phyloP scores from a whole-genome alignment of 495 filamentous ascomycete species.

The Entonaema liquescens region DNA sequence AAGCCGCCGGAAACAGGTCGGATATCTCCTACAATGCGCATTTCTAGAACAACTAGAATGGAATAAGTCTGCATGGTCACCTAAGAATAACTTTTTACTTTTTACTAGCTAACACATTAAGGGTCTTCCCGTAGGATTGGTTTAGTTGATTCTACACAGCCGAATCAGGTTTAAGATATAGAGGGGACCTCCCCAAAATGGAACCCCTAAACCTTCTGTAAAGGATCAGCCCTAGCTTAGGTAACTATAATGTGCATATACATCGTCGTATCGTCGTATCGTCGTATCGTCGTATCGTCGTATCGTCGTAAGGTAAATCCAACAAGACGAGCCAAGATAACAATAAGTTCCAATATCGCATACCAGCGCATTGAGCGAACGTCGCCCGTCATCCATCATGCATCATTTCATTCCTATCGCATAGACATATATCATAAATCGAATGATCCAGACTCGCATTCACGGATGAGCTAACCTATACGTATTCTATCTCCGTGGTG shows the following conservation, averaged over 20 bases:
- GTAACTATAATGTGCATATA: neutral
- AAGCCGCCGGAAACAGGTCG: neutral
- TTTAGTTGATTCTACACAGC: neutral
- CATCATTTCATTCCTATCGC: neutral
- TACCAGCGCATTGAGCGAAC: neutral
- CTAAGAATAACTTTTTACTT: neutral
- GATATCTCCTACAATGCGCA: neutral
- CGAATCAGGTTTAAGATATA: neutral
- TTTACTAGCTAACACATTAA: neutral
- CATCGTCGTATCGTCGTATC: too few relatives aligned
- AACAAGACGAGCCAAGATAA: neutral
- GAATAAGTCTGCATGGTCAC: neutral
- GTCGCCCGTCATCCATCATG: neutral
- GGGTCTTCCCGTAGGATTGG: neutral
- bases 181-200: neutral
- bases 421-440: neutral
- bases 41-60: neutral
- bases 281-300: too few relatives aligned
- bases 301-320: too few relatives aligned
- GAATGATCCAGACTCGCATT: neutral
- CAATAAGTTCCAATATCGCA: too few relatives aligned
- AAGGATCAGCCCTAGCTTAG: neutral
- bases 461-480: neutral
- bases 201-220: neutral
- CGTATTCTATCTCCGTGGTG: neutral